Base-by-base conservation (phyloP, 306 rosid genomes). In the Alnus rubra region DNA sequence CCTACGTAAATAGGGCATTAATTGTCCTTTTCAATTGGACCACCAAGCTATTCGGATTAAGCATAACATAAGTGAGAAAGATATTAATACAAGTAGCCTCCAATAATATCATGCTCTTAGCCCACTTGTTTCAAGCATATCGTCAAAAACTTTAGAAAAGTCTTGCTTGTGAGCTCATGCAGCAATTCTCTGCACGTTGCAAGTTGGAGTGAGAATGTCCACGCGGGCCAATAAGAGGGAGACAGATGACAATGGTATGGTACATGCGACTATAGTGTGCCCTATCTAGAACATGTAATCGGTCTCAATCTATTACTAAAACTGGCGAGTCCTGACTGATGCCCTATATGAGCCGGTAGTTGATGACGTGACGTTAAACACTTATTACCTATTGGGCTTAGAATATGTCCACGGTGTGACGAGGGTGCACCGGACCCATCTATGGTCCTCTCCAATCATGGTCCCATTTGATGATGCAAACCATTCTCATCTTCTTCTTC, bases 221-320 rank as follows among this genome's bases (percentile, higher is more conserved):
- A 5, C 8, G 7, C 5, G 45, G 45, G 7, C 45, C 45, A 42
- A 42, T 42, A 42, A 42, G 7, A 42, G 45, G 45, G 7, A 42
- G 45, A 5, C 45, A 5, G 7, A 42, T 5, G 7, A 5, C 45
- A 7, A 42, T 42, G 1, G 8, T 5, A 7, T 7, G 45, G 45
- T 5, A 42, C 45, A 42, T 7, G 8, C 0, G 45, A 42, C 45
- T 7, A 42, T 39, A 39, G 44, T 4, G 5, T 39, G 44, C 44
- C 4, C 44, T 39, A 3, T 42, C 45, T 42, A 1, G 37, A 33
- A 33, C 37, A 33, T 33, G 37, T 2, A 33, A 33, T 5, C 23
- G 42, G 55, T 77, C 47, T 68, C n/a, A 6, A 42, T 54, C 53
- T n/a, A 15, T 53, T 19, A 53, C 68, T 69, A 42, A 42, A 78